These are phyloP conservation scores for Eucalyptus virginea DNA, from an alignment of 345 rosid genomes.

Conservation along the genomic window DNA sequence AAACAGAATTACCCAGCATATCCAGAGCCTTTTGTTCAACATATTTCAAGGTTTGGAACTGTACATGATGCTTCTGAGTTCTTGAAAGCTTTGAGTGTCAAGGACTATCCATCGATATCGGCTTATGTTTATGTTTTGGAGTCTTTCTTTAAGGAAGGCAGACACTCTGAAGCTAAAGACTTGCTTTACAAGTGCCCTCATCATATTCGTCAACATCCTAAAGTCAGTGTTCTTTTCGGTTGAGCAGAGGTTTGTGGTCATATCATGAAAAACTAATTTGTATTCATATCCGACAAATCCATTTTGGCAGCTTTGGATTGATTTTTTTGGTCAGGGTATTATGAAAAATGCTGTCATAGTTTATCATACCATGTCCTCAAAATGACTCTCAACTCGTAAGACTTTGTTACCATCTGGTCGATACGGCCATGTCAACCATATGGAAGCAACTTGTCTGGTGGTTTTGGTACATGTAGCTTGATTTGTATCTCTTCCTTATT, in stretches of 20 bases:
- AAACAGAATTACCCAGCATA: constrained; percentile 43
- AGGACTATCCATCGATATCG: constrained; percentile 43
- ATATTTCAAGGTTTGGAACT: constrained; percentile 65
- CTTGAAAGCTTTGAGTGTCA: constrained; percentile 49
- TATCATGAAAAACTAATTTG: not conserved
- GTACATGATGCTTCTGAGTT: constrained; percentile 54
- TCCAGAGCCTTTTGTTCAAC: constrained; percentile 48
- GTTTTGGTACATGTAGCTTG: not conserved
- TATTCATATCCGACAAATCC: not conserved
- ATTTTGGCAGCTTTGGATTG: not conserved
- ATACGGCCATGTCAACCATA: not conserved
- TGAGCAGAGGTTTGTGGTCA: constrained; percentile 1
- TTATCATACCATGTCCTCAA: not conserved
- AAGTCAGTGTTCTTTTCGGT: constrained; percentile 53
- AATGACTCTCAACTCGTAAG: not conserved
- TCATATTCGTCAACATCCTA: constrained; percentile 56
- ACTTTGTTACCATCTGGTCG: not conserved
- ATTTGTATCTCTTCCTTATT: not conserved
- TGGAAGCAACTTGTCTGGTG: not conserved
- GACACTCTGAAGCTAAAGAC: constrained; percentile 73
- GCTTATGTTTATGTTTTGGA: constrained; percentile 42
- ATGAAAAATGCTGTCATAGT: not conserved
- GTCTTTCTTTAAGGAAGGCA: constrained; percentile 63
- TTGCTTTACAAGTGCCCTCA: constrained; percentile 59
- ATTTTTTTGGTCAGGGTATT: not conserved